Evolutionary conservation across 768 basidiomycete genomes (phyloP).

Genomic region (Trametes punicea): DNA sequence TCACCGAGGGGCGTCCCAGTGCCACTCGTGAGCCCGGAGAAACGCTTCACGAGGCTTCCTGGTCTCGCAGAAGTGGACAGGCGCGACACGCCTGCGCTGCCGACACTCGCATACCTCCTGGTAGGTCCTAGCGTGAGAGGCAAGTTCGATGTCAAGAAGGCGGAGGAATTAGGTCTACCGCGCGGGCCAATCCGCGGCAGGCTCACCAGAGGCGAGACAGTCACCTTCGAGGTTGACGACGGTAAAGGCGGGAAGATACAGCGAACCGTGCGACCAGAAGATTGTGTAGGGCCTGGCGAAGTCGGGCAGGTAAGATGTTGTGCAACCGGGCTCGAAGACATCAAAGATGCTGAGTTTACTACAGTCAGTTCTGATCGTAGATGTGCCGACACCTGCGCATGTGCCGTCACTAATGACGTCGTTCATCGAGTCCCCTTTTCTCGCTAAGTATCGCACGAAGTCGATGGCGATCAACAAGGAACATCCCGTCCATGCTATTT

Average conservation of each 20-base stretch:
- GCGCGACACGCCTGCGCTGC: background rate
- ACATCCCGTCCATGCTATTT: slow-evolving; percentile 50
- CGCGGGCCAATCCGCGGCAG: slow-evolving; percentile 53
- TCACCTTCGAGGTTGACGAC: slow-evolving; percentile 54
- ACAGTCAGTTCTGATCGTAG: slow-evolving; percentile 59
- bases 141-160: slow-evolving; percentile 71
- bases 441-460: slow-evolving; percentile 46
- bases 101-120: slow-evolving; percentile 36
- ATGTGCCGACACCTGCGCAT: slow-evolving; percentile 62
- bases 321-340: too few species aligned
- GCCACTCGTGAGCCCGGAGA: background rate
- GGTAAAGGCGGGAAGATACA: slow-evolving; percentile 40
- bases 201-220: slow-evolving; percentile 61
- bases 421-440: slow-evolving; percentile 46
- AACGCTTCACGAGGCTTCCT: slow-evolving; percentile 12
- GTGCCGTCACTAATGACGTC: slow-evolving; percentile 49
- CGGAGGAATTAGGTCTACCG: slow-evolving; percentile 60
- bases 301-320: slow-evolving; percentile 40
- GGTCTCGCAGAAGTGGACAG: background rate
- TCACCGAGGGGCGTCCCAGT: background rate
- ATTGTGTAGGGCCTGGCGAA: slow-evolving; percentile 54
- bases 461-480: slow-evolving; percentile 38
- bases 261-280: slow-evolving; percentile 56
- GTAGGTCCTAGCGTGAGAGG: slow-evolving; percentile 46
- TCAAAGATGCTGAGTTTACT: background rate